These are phyloP conservation scores for Botrytis paeoniae DNA, from an alignment of 2,329 filamentous ascomycete species.

Conservation along the genomic window DNA sequence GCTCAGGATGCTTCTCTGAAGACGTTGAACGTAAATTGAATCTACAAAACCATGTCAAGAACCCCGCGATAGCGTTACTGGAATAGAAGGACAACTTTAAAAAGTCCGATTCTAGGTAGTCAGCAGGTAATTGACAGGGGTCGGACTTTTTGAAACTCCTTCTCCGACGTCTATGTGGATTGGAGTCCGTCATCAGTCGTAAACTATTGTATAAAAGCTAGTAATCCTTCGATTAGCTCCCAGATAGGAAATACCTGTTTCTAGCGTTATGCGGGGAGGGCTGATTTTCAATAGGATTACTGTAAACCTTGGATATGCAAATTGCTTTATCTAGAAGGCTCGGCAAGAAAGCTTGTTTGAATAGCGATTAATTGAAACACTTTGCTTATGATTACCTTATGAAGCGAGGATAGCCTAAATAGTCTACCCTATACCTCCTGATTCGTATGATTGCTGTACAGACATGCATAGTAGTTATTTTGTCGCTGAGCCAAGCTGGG, in stretches of 20 bases:
- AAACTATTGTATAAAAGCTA: background rate
- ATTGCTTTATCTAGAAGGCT: background rate
- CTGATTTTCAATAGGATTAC: background rate
- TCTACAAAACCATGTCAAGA: background rate
- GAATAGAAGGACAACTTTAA: background rate
- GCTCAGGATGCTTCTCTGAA: background rate
- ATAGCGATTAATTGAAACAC: background rate
- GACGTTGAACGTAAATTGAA: background rate
- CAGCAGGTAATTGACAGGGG: background rate
- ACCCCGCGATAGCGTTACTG: background rate
- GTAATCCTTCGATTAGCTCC: background rate
- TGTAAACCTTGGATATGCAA: background rate
- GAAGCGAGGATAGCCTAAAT: background rate
- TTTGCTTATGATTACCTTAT: background rate
- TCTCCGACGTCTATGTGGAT: background rate
- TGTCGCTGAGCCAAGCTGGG: background rate
- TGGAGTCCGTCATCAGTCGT: background rate
- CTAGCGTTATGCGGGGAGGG: background rate
- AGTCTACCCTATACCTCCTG: background rate
- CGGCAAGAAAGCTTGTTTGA: slow-evolving; percentile 1
- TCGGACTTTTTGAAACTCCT: slow-evolving; percentile 9
- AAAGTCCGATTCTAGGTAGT: background rate
- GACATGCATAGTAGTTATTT: background rate
- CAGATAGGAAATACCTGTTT: background rate
- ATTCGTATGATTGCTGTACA: background rate